These are phyloP conservation scores for Populus tremula DNA, from an alignment of 345 rosid species.

Conservation along the genomic window DNA sequence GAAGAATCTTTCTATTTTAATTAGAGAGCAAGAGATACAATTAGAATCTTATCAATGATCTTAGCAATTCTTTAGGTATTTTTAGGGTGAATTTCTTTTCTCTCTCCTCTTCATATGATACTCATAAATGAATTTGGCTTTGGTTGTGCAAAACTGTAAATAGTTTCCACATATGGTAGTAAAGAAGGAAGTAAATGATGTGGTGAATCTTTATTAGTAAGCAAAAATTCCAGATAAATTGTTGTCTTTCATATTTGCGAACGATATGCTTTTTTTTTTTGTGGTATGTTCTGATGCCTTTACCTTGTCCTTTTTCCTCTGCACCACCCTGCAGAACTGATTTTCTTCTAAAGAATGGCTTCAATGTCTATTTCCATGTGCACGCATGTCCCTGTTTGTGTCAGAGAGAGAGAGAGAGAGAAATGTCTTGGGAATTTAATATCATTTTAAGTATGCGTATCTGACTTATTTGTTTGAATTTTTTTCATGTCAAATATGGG, in stretches of 20 bases:
- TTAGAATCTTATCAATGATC: not conserved
- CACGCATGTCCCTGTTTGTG: too few relatives aligned
- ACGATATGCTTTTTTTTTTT: not conserved
- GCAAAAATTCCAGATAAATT: not conserved
- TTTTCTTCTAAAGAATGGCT: not conserved
- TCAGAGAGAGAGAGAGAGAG: not conserved
- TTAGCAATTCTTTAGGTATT: not conserved
- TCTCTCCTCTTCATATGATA: not conserved
- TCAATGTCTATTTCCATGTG: not conserved
- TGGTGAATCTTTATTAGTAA: not conserved
- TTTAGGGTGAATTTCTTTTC: not conserved
- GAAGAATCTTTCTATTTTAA: not conserved
- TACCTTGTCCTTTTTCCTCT: not conserved
- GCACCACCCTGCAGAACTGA: not conserved
- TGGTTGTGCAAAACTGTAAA: not conserved
- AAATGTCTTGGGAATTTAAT: not conserved
- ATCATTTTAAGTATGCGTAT: not conserved
- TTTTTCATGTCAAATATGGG: conserved; percentile 6
- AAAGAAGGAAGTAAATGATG: not conserved
- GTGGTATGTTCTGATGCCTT: not conserved
- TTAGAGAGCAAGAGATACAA: not conserved
- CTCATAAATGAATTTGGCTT: not conserved
- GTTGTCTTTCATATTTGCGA: not conserved
- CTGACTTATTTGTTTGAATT: not conserved
- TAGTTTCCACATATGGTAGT: not conserved